These are phyloP conservation scores for Penicillium alfredii DNA, from an alignment of 495 filamentous ascomycete genomes.

Conservation along the genomic window DNA sequence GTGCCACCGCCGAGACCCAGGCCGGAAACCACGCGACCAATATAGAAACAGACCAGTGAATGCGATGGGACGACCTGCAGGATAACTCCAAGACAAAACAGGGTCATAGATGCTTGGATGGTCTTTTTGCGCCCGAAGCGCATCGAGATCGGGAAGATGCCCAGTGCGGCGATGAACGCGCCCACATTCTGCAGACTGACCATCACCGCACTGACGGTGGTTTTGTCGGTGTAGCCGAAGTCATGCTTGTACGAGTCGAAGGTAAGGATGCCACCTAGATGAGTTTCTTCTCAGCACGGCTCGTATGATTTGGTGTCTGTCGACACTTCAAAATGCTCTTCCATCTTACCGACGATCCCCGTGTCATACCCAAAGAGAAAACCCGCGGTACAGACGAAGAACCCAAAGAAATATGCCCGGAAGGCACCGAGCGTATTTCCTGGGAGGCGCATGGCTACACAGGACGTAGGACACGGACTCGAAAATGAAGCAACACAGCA, in stretches of 20 bases:
- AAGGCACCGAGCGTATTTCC: slow-evolving; percentile 23
- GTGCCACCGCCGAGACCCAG: slow-evolving; percentile 50
- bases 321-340: neutral
- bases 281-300: neutral
- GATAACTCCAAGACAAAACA: slow-evolving; percentile 42
- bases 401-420: slow-evolving; percentile 26
- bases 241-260: slow-evolving; percentile 20
- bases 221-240: slow-evolving; percentile 23
- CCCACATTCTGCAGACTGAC: slow-evolving; percentile 26
- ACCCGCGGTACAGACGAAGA: slow-evolving; percentile 22
- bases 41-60: slow-evolving; percentile 42
- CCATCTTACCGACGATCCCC: slow-evolving; percentile 23
- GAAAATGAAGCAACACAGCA: no score
- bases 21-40: slow-evolving; percentile 46
- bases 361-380: slow-evolving; percentile 29
- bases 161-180: slow-evolving; percentile 31
- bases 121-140: slow-evolving; percentile 40
- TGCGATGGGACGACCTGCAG: slow-evolving; percentile 39
- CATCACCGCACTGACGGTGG: slow-evolving; percentile 25
- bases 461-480: no score
- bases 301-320: no score
- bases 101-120: slow-evolving; percentile 31
- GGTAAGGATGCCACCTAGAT: slow-evolving; percentile 19
- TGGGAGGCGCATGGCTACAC: no score
- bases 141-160: slow-evolving; percentile 36